Base-by-base conservation (phyloP, 2,329 filamentous ascomycete species). In the Paecilomyces formosus region DNA sequence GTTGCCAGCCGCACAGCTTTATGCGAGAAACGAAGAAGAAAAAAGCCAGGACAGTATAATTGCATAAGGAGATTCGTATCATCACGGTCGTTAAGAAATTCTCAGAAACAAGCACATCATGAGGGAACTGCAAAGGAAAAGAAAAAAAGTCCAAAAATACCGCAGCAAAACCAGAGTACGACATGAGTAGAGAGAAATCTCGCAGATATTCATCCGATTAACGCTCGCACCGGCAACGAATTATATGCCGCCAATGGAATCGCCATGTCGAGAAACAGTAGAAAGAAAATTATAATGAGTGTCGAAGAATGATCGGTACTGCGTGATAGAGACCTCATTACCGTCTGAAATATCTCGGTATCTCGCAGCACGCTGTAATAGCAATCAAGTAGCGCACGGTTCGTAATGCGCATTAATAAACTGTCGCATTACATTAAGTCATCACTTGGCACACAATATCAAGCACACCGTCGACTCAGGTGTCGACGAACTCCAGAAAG, bases 51-150 rank as follows among this genome's bases (percentile, higher is more conserved):
- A 11, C 22, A 39, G 49, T 50, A 55, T 54, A 56, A 53, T 55
- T 45, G 55, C 56, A 52, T 30, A 60, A 64, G 54, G 62, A 64
- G 56, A 64, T 63, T 64, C 63, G 63, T 63, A 55, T 62, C 63
- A 63, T 64, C 57, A 62, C 62, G 57, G 63, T 64, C 63, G 58
- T 64, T 61, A 64, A 33, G 39, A 53, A 56, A 56, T 55, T 53
- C 35, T 39, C 49, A 3, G 21, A 55, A 26, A 52, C 13, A 57
- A 45, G 53, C 21, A 26, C 30, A 31, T 54, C 18, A 51, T 24
- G 33, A 30, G 51, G 45, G 51, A 24, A 28, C 5, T 2, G 2
- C 4, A 49, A 18, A 57, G 12, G 3, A 52, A 52, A 28, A 9
- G 18, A 15, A 26, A 15, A 22, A 31, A 31, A 31, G 30, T 12